Base-by-base conservation (phyloP, 108 stramenopile genomes). In the Pseudonitzschia pungens region DNA sequence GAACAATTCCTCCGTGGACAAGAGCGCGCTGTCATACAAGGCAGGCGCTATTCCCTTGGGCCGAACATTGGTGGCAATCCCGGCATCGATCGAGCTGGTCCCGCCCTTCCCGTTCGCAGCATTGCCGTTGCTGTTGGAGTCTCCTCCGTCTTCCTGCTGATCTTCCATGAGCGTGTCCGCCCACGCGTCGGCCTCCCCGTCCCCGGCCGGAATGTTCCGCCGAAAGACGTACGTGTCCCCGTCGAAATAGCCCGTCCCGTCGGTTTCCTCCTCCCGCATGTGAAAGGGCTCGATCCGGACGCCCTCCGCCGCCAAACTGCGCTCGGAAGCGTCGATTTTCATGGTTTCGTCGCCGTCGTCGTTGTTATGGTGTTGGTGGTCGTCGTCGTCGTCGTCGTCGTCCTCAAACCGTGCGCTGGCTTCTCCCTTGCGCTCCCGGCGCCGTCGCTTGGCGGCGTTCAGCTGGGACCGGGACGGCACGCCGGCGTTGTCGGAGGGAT, bases 191-290 rank as follows among this genome's bases (percentile, higher is more conserved):
- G 88, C 81, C 69, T 89, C 92, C 28, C 76, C 87, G 16, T 87
- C 87, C 20, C 53, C 72, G 3, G 42, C 72, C 24, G 66, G 71
- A 0, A 41, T 26, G 43, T 77, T 75, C 52, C 79, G 78, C 27
- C 92, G 86, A 77, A 90, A 93, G 28, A 93, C 78, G 57, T 93
- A 93, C 11, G 92, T 93, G 71, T 91, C 92, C 28, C 92, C 92
- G 45, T 89, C 92, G 71, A 93, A 93, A 68, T 85, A 93, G 36
- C 92, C 92, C 60, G 75, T 80, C 11, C 93, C 93, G 59, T 91
- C 82, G n/a, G 85, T 82, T 51, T 80, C 68, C 70, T 94, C 93
- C 24, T 87, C 72, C 33, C 88, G 75, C 88, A 94, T 89, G 65
- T 94, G 85, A 78, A 94, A 94, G 6, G 93, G 89, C 79, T 94